Evolutionary conservation across 129 eudicot species (phyloP).

Genomic region (Apium graveolens): DNA sequence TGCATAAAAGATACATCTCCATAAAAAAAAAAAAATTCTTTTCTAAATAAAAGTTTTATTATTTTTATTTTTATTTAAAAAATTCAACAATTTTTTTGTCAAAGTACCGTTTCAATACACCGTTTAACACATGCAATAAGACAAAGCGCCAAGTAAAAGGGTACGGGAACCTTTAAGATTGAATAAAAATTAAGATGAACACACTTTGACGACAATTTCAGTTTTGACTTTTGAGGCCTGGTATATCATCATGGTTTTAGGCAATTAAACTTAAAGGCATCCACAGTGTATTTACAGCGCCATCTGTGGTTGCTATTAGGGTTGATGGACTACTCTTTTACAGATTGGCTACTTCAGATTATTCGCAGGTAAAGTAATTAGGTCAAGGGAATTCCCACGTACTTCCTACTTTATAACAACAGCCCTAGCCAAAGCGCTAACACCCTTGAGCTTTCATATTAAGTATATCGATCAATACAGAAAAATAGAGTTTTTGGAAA

Average conservation of each 20-base stretch:
- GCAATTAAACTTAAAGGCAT: not conserved
- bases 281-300: not conserved
- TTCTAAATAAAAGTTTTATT: no score
- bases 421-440: not conserved
- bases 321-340: not conserved
- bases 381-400: not conserved
- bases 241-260: not conserved
- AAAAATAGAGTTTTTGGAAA: no score
- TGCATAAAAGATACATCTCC: no score
- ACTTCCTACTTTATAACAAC: not conserved
- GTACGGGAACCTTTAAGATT: not conserved
- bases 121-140: no score
- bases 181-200: not conserved
- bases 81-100: no score
- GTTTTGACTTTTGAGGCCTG: not conserved
- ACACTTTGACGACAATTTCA: not conserved
- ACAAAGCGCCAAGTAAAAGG: no score
- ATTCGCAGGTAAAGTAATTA: not conserved
- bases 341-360: not conserved
- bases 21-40: no score
- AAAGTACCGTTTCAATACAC: no score
- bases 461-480: no score
- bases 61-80: no score
- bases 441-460: not conserved
- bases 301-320: not conserved